Evolutionary conservation across 2,329 filamentous ascomycete species (phyloP), one percentile per base, ranked within the genome.

Genomic region (Colletotrichum horii): DNA sequence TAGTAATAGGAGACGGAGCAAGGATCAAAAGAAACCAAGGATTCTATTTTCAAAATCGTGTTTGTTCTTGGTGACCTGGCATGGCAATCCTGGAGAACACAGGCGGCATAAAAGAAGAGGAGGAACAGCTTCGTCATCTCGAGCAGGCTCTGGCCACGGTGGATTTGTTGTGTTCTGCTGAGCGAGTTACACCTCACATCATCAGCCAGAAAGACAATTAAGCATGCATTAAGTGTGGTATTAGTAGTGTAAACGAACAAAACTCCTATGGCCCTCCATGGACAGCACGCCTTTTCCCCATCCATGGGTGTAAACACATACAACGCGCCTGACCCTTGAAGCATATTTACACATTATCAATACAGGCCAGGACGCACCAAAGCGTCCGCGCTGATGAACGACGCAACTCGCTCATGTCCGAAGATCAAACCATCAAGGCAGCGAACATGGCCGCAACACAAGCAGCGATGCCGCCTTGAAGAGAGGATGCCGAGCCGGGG

Each of bases 391-490:
- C 36, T n/a, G 12, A 28, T 12, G 15, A 48, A 48, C 19, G n/a
- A 55, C 3, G 6, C 71, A 22, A 32, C n/a, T 15, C n/a, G n/a
- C n/a, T 32, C 58, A 22, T 32, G 4, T 9, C 14, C 4, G 43
- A 52, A 24, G 19, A 24, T 65, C 60, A 77, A 34, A 74, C 26
- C 67, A 77, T 48, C 52, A 77, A 30, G 26, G 71, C 65, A 26
- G 67, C 70, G n/a, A 74, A 74, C 19, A 77, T 19, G 16, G 55
- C 71, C 9, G 76, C 71, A 6, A 66, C 26, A 22, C 70, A 60
- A 14, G 62, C 67, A n/a, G 69, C 48, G 38, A 70, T 30, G 71
- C 74, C 38, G 2, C n/a, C 28, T 43, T 68, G 60, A 14, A 77
- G 4, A 30, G 64, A n/a, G 8, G 65, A 56, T 5, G 71, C 71